A percentile compares a stretch with the other conserved stretches of the same genome.
These are phyloP conservation scores for Pachyrhizus erosus DNA, from an alignment of 306 rosid species.

Conservation along the genomic window DNA sequence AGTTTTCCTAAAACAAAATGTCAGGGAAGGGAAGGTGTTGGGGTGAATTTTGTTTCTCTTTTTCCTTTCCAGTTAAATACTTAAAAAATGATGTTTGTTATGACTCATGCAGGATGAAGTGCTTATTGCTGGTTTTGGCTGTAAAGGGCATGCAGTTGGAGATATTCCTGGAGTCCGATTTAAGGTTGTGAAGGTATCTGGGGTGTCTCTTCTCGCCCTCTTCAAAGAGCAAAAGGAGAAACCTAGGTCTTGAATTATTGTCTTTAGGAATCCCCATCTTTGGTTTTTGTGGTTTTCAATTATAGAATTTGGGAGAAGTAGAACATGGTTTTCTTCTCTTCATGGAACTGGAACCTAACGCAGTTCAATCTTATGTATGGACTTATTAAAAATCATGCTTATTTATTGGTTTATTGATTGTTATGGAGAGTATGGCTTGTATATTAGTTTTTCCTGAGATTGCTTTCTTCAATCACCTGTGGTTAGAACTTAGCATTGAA, in stretches of 20 bases:
- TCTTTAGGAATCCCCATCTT: not conserved
- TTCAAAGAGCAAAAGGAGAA: slow-evolving; percentile 77
- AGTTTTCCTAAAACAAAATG: slow-evolving; percentile 39
- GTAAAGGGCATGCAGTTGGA: slow-evolving; percentile 70
- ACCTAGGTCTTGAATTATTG: slow-evolving; percentile 61
- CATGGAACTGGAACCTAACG: slow-evolving; percentile 6
- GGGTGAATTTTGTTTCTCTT: not conserved
- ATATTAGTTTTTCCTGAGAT: not conserved
- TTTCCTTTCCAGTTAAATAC: not conserved
- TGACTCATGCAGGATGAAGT: slow-evolving; percentile 65
- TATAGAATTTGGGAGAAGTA: slow-evolving; percentile 15
- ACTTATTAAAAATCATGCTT: not conserved
- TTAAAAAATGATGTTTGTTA: not conserved
- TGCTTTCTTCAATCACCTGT: not conserved
- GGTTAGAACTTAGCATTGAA: not conserved
- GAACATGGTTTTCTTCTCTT: slow-evolving; percentile 26
- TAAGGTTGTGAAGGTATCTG: slow-evolving; percentile 75
- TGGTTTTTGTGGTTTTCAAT: slow-evolving; percentile 4
- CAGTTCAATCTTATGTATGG: not conserved
- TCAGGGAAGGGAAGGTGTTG: not conserved
- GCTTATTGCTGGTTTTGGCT: slow-evolving; percentile 69
- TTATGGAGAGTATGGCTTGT: not conserved
- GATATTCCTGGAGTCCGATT: slow-evolving; percentile 80
- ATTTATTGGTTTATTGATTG: not conserved
- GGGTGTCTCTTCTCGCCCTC: slow-evolving; percentile 69